Evolutionary conservation across 78 protist genomes (phyloP), one percentile per base, ranked within the genome.

Genomic region (Dictyostelium purpureum): DNA sequence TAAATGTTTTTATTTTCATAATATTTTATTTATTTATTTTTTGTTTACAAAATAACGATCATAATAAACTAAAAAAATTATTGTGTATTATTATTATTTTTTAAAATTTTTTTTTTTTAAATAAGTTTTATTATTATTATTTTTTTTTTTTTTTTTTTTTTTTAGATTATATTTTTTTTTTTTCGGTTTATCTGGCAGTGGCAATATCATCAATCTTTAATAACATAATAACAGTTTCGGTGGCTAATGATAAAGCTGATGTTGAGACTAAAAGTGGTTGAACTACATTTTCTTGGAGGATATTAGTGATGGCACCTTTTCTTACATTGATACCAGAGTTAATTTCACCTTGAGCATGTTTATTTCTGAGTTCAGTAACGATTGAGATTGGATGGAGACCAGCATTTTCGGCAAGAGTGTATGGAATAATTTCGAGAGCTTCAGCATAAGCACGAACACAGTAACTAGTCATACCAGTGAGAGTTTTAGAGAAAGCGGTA

Each of bases 391-490:
- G 99, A 71, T 97, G 67, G n/a, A 99, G 95, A 26, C 99, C 99
- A 7, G 99, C 99, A 82, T 99, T 99, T 97, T 99, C 99, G 18
- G 99, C 99, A 33, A 99, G 96, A 12, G 99, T 99, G 94, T 94
- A 89, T 6, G 99, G 99, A n/a, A 98, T 93, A 76, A 98, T 93
- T 94, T 99, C 99, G 42, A 99, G 59, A 11, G 99, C 99, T 63
- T 99, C 99, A 61, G 99, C 99, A 75, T 49, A 99, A 45, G 97
- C 99, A 10, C 97, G 78, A 28, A 98, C 85, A 95, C 99, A 98
- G 92, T 76, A 88, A 1, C 85, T 7, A 12, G 79, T 51, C 24
- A 90, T 74, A 37, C 99, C 99, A n/a, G 31, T n/a, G 42, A 98
- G 87, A 11, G 96, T 65, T 51, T 94, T 69, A 11, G 99, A 91